phyloP scores from a whole-genome alignment of 2,329 filamentous ascomycete species.

The Bipolaris oryzae region DNA sequence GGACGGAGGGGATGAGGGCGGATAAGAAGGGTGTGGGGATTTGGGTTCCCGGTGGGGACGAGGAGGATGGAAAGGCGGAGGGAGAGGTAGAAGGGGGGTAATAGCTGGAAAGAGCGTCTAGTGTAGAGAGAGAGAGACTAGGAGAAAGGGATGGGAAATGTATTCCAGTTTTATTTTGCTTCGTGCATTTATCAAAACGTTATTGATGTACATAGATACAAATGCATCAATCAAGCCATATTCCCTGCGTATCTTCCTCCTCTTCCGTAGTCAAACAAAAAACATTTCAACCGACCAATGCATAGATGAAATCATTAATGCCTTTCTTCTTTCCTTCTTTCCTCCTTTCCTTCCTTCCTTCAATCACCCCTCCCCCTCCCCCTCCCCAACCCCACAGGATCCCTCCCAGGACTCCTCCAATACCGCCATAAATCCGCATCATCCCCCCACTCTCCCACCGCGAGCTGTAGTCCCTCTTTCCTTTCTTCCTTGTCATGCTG shows the following conservation, averaged over 20 bases:
- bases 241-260: too few relatives aligned
- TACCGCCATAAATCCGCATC: neutral
- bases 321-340: too few relatives aligned
- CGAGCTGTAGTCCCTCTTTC: too few relatives aligned
- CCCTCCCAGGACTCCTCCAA: constrained; percentile 23
- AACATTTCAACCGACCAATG: too few relatives aligned
- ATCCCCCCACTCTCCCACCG: neutral
- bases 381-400: constrained; percentile 21
- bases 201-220: neutral
- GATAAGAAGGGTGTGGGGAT: constrained; percentile 60
- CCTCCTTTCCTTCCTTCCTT: too few relatives aligned
- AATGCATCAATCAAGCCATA: too few relatives aligned
- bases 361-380: too few relatives aligned
- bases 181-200: too few relatives aligned
- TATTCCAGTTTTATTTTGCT: neutral
- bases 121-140: neutral
- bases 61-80: neutral
- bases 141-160: neutral
- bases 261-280: too few relatives aligned
- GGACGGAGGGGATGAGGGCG: constrained; percentile 70
- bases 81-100: neutral
- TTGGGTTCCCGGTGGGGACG: constrained; percentile 40
- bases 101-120: too few relatives aligned
- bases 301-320: too few relatives aligned
- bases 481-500: too few relatives aligned